These are phyloP conservation scores for Murraya koenigii DNA, from an alignment of 345 rosid genomes.

Conservation along the genomic window DNA sequence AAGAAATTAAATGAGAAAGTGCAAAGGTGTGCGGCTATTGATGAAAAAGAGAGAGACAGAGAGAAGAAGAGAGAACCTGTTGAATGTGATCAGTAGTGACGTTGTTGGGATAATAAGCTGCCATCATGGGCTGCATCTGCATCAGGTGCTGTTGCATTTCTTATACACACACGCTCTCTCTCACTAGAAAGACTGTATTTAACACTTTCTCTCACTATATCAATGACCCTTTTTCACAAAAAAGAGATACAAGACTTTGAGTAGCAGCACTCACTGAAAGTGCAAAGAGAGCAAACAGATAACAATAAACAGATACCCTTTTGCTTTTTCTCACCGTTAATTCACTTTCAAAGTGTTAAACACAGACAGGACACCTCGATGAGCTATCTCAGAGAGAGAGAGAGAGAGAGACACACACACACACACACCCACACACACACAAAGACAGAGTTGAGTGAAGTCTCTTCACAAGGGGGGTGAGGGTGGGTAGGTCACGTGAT, in stretches of 20 bases:
- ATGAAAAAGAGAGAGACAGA: background rate
- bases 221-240: slow-evolving; percentile 23
- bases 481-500: slow-evolving; percentile 57
- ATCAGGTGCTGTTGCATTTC: slow-evolving; percentile 99
- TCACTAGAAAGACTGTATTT: slow-evolving; percentile 1
- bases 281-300: slow-evolving; percentile 19
- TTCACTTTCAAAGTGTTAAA: slow-evolving; percentile 13
- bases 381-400: background rate
- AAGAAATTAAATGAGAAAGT: background rate
- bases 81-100: slow-evolving; percentile 99
- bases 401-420: too few relatives aligned
- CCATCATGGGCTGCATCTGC: slow-evolving; percentile 99
- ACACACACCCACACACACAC: background rate
- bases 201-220: slow-evolving; percentile 15
- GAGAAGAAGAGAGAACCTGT: slow-evolving; percentile 57
- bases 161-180: slow-evolving; percentile 31
- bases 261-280: slow-evolving; percentile 16
- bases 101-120: slow-evolving; percentile 98
- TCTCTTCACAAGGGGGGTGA: background rate
- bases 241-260: slow-evolving; percentile 2
- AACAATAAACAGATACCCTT: slow-evolving; percentile 22
- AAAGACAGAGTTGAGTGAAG: slow-evolving; percentile 5
- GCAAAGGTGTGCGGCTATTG: background rate
- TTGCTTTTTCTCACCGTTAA: slow-evolving; percentile 16
- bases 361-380: background rate